Base-by-base conservation (phyloP, 2,329 filamentous ascomycete species). In the Trichoderma guizhouense region DNA sequence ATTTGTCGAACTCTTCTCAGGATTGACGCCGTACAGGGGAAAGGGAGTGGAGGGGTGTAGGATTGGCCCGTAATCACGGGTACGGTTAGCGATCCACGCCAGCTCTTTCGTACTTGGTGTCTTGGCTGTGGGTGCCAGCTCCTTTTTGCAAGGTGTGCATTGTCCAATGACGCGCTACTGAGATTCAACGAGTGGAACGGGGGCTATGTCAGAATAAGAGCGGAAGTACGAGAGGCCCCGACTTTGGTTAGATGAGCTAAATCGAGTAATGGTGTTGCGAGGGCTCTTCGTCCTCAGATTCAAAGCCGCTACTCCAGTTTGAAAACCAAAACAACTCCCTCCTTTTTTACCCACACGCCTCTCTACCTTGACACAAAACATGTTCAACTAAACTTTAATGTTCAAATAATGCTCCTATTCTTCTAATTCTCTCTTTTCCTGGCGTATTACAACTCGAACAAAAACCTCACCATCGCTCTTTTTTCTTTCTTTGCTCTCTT, bases 31-130 rank as follows among this genome's bases (percentile, higher is more conserved):
- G 39, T 43, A 21, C 14, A 12, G 43, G 51, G 36, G 55, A 24
- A 32, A 28, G 62, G 62, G 11, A 12, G 32, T 24, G 32, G 64
- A 28, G 47, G 51, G 18, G 64, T 12, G 57, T 36, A 39, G 36
- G 36, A 43, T 14, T 51, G 36, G 39, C 43, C 30, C 55, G 26
- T 14, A 58, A 34, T 21, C 30, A 32, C 66, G 66, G 66, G 57
- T 69, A 69, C 66, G 36, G 66, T 34, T 62, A 69, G 57, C 66
- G 66, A 69, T 69, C 66, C 66, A 69, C 66, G 66, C 66, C 55
- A 69, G 55, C 66, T 28, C 60, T 57, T 51, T 70, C 67, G 64
- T 58, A 68, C 55, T 32, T 12, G 24, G 24, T 43, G 24, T 39
- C 53, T 68, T 53, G 18, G 24, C 34, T 58, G 66, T 69, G 66